Base-by-base conservation (phyloP, 768 basidiomycete genomes). In the Mycena maculata region DNA sequence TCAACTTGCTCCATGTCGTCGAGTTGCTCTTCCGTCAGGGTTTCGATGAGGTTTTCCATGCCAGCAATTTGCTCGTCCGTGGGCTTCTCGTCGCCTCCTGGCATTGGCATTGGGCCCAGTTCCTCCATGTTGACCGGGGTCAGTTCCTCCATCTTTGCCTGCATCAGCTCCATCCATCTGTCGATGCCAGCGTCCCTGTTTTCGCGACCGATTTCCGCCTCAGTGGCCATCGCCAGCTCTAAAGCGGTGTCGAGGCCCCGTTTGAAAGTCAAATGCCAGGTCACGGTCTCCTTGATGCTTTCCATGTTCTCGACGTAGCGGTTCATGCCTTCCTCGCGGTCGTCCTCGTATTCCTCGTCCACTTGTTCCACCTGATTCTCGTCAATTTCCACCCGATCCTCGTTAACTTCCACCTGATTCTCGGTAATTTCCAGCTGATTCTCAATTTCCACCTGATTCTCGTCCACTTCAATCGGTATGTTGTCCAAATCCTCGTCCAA, bases 211-310 rank as follows among this genome's bases (percentile, higher is more conserved):
- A 63, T n/a, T 27, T 67, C 61, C 18, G 4, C 2, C 42, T 67
- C 69, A 1, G 33, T 36, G n/a, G 20, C 5, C 6, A 33, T 6
- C 25, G 69, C 69, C 15, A 60, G 49, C 25, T 63, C 23, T 23
- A 70, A 30, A 15, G 69, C 64, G 16, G 22, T 28, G 52, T 70
- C 69, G 22, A 70, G 60, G 33, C 65, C 39, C 28, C 48, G 22
- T 33, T 59, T 66, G 69, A 70, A 70, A 8, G 41, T 44, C 16
- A 60, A 38, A 23, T 60, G 65, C 69, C 69, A 70, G 10, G 49
- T n/a, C 22, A 67, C 49, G 15, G 69, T 27, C 28, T 22, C 16
- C 22, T 38, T 56, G 7, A 16, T 53, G 9, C 39, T 52, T 4
- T 67, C 65, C 15, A 67, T n/a, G 15, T 45, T 16, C 23, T 44